A percentile compares a stretch with the other conserved stretches of the same genome.
These are phyloP conservation scores for Glaciozyma antarctica DNA, from an alignment of 768 basidiomycete genomes.

Conservation along the genomic window DNA sequence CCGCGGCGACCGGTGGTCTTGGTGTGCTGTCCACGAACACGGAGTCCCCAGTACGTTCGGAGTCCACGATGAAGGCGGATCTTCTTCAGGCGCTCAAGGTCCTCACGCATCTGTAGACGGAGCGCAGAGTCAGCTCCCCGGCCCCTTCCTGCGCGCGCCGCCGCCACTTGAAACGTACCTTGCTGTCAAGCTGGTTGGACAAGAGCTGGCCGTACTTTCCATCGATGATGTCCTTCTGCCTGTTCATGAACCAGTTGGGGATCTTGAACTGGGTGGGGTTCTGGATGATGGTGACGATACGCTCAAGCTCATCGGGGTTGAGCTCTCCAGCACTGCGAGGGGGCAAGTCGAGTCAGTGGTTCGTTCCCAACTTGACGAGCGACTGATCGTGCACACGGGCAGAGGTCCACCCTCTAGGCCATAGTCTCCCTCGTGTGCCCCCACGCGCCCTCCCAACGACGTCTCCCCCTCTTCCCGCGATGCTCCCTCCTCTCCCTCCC, in stretches of 20 bases:
- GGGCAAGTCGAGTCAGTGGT: not conserved
- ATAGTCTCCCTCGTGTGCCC: too few relatives aligned
- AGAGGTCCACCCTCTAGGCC: not conserved
- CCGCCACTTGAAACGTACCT: slow-evolving; percentile 46
- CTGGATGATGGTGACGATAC: slow-evolving; percentile 97
- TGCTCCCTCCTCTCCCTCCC: not conserved
- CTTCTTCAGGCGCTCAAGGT: slow-evolving; percentile 97
- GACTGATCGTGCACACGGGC: not conserved
- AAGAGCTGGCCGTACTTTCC: slow-evolving; percentile 93
- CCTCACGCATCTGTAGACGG: slow-evolving; percentile 54
- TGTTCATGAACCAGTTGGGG: slow-evolving; percentile 98
- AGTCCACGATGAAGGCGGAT: slow-evolving; percentile 93
- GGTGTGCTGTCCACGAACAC: slow-evolving; percentile 94
- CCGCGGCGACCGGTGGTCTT: slow-evolving; percentile 75
- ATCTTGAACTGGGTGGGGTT: slow-evolving; percentile 99
- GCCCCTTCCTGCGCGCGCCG: not conserved
- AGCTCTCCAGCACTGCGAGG: slow-evolving; percentile 85
- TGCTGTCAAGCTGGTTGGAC: slow-evolving; percentile 93
- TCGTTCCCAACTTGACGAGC: too few relatives aligned
- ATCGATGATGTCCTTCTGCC: slow-evolving; percentile 93
- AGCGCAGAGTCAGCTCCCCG: not conserved
- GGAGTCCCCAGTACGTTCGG: slow-evolving; percentile 57
- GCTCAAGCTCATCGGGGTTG: slow-evolving; percentile 98
- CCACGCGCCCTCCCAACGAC: not conserved
- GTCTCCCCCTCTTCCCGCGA: not conserved